These are phyloP conservation scores for Suillus ampliporus DNA, from an alignment of 768 basidiomycete species.

Conservation along the genomic window DNA sequence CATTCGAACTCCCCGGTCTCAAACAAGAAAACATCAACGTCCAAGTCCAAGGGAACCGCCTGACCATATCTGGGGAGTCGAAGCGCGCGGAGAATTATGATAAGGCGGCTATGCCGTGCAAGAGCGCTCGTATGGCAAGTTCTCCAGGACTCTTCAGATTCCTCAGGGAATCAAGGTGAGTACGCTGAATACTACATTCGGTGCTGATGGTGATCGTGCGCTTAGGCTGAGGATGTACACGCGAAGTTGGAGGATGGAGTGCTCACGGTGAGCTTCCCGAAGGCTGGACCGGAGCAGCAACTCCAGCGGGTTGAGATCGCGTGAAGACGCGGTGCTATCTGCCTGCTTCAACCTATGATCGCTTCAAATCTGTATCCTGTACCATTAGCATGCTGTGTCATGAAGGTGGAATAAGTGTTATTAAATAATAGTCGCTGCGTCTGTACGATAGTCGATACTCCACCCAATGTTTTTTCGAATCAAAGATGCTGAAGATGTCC, in stretches of 20 bases:
- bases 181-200: slow-evolving; percentile 32
- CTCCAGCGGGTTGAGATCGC: slow-evolving; percentile 20
- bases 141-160: slow-evolving; percentile 51
- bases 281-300: not conserved
- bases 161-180: slow-evolving; percentile 54
- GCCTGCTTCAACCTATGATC: not conserved
- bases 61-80: slow-evolving; percentile 58
- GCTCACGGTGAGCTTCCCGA: not conserved
- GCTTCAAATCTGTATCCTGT: not conserved
- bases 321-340: not conserved
- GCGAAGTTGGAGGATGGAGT: slow-evolving; percentile 55
- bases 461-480: no score
- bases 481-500: no score
- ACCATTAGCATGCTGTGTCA: no score
- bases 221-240: slow-evolving; percentile 38
- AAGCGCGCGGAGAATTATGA: slow-evolving; percentile 40
- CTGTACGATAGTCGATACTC: no score
- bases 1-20: slow-evolving; percentile 63
- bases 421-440: no score
- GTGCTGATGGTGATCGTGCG: not conserved
- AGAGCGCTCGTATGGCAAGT: slow-evolving; percentile 55
- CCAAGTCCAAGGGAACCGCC: slow-evolving; percentile 53
- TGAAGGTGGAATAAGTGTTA: no score
- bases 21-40: slow-evolving; percentile 57
- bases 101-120: slow-evolving; percentile 41